A percentile compares a stretch with the other conserved stretches of the same genome.
phyloP scores from a whole-genome alignment of 1,284 basidiomycete species.

The Porogramme epimiltina region DNA sequence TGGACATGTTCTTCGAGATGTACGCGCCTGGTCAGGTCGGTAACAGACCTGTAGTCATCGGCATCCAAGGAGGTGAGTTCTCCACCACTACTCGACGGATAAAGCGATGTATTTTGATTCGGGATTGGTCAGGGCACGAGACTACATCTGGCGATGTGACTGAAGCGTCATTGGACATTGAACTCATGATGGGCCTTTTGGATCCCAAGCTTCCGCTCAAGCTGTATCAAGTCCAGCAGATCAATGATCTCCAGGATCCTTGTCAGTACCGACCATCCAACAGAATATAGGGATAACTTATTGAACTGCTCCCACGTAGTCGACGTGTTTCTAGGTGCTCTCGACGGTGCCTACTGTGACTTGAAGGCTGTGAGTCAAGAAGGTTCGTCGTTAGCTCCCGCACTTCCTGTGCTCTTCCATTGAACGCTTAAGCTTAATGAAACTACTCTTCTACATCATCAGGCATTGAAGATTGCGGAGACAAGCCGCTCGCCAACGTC shows the following conservation, averaged over 20 bases:
- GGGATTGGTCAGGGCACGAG: no score
- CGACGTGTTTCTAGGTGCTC: slow-evolving; percentile 46
- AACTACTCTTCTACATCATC: no score
- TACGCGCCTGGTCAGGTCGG: slow-evolving; percentile 40
- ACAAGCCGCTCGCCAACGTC: slow-evolving; percentile 42
- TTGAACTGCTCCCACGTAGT: slow-evolving; percentile 38
- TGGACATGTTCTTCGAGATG: slow-evolving; percentile 45
- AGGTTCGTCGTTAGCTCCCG: no score
- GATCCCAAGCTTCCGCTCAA: slow-evolving; percentile 38
- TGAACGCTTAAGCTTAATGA: no score
- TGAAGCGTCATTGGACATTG: slow-evolving; percentile 50
- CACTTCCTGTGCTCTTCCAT: no score
- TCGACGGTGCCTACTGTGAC: slow-evolving; percentile 45
- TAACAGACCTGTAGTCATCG: slow-evolving; percentile 38
- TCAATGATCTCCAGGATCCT: no score
- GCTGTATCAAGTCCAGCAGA: slow-evolving; percentile 44
- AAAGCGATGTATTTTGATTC: no score
- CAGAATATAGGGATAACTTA: slow-evolving; percentile 41
- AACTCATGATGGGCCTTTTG: slow-evolving; percentile 42
- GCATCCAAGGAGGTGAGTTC: slow-evolving; percentile 39
- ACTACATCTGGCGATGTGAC: no score
- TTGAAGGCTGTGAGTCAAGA: slow-evolving; percentile 38
- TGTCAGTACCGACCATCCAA: no score
- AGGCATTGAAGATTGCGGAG: slow-evolving; percentile 14
- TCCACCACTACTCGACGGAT: no score